Percentiles rank a stretch among this genome's conserved stretches.
These are phyloP conservation scores for Cordyceps cicadae DNA, from an alignment of 2,329 filamentous ascomycete genomes.

Conservation along the genomic window DNA sequence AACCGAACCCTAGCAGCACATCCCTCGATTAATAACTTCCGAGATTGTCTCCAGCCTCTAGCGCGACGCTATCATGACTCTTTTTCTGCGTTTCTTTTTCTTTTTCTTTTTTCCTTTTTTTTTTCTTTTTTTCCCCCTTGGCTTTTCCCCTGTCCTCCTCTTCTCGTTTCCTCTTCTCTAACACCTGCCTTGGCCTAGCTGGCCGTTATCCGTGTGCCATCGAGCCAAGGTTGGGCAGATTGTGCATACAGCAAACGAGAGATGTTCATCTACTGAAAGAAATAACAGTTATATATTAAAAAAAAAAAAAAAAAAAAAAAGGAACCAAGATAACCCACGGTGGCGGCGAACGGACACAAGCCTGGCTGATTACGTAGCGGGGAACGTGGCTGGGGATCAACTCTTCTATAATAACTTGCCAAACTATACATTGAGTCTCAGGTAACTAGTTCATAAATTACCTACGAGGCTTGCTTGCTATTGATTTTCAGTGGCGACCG, in stretches of 20 bases:
- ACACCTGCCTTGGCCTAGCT: background rate
- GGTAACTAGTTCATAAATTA: background rate
- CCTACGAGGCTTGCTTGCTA: background rate
- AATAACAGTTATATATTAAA: no score
- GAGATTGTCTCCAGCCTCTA: slow-evolving; percentile 10
- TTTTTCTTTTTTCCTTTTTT: no score
- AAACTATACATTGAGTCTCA: background rate
- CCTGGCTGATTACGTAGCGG: no score
- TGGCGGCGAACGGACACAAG: no score
- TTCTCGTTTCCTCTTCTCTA: no score
- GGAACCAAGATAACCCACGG: no score
- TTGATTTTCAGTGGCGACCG: background rate
- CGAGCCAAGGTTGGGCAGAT: background rate
- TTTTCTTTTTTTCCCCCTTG: no score
- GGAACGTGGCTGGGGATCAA: no score
- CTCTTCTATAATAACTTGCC: background rate
- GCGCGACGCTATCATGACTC: background rate
- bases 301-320: background rate
- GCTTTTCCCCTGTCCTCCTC: no score
- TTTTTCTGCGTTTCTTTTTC: background rate
- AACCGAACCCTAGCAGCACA: slow-evolving; percentile 1
- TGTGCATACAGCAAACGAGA: slow-evolving; percentile 1
- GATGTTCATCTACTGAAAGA: no score
- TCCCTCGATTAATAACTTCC: slow-evolving; percentile 10
- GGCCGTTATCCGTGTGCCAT: background rate